Conservation (phyloP, 2,329 filamentous ascomycete species). For the Cercospora sojina region DNA sequence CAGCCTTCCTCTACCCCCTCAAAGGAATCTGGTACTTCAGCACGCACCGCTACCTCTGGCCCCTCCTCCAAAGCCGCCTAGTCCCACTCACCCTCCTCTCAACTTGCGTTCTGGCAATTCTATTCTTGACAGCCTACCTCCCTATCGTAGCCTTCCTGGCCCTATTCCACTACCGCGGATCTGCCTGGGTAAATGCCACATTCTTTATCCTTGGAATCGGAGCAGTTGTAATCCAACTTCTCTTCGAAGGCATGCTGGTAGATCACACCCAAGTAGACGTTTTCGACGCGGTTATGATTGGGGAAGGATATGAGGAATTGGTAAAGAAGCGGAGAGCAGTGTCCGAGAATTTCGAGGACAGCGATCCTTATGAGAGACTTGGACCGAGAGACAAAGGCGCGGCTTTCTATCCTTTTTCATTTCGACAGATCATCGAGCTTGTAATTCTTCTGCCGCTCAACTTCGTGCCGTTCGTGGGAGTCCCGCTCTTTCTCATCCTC, state of each 20-base stretch:
- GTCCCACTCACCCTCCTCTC: slow-evolving; percentile 81
- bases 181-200: slow-evolving; percentile 86
- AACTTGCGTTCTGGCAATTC: slow-evolving; percentile 73
- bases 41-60: slow-evolving; percentile 75
- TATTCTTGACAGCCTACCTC: slow-evolving; percentile 85
- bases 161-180: slow-evolving; percentile 73
- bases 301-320: slow-evolving; percentile 68
- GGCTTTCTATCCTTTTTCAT: slow-evolving; percentile 82
- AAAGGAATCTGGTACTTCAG: slow-evolving; percentile 78
- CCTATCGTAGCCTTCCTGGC: slow-evolving; percentile 86
- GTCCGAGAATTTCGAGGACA: slow-evolving; percentile 68
- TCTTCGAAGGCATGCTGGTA: slow-evolving; percentile 54
- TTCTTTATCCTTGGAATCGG: slow-evolving; percentile 75
- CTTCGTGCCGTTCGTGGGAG: slow-evolving; percentile 78
- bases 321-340: slow-evolving; percentile 60
- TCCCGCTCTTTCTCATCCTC: slow-evolving; percentile 80
- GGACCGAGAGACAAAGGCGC: slow-evolving; percentile 76
- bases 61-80: slow-evolving; percentile 73
- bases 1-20: slow-evolving; percentile 38
- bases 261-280: slow-evolving; percentile 75
- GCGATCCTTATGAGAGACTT: slow-evolving; percentile 72
- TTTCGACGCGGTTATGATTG: slow-evolving; percentile 79
- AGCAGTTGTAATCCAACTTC: slow-evolving; percentile 59
- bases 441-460: slow-evolving; percentile 69
- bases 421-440: slow-evolving; percentile 87